These are phyloP conservation scores for Phytophthora brassicae DNA, from an alignment of 352 stramenopile genomes.

Conservation along the genomic window DNA sequence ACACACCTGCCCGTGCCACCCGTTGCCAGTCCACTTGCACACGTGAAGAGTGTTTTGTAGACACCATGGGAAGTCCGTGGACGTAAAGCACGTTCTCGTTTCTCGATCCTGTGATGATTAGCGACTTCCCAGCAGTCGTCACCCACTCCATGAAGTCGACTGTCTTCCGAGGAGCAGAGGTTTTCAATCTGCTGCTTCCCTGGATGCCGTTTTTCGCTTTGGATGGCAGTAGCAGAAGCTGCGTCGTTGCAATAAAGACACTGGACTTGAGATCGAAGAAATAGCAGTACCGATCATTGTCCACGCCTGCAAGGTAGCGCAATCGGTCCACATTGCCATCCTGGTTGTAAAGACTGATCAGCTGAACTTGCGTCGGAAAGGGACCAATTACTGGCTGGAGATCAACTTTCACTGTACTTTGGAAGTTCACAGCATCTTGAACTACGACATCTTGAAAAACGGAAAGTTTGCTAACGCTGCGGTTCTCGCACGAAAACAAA, in stretches of 20 bases:
- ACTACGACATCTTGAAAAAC: constrained; percentile 2
- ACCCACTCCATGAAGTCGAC: constrained; percentile 34
- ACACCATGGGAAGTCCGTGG: constrained; percentile 46
- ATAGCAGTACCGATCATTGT: constrained; percentile 44
- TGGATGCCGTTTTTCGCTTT: constrained; percentile 15
- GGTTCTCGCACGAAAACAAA: constrained; percentile 22
- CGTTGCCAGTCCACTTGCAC: constrained; percentile 45
- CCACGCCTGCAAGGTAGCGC: constrained; percentile 38
- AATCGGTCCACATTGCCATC: constrained; percentile 5
- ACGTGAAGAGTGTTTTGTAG: constrained; percentile 24
- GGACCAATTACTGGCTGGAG: constrained; percentile 19
- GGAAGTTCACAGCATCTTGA: neutral
- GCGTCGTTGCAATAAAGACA: constrained; percentile 37
- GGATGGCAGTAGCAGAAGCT: constrained; percentile 27
- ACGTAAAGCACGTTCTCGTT: constrained; percentile 33
- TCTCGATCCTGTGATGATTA: constrained; percentile 35
- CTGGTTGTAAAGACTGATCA: constrained; percentile 23
- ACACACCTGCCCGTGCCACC: constrained; percentile 40
- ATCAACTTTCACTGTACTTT: neutral
- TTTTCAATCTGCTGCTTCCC: neutral
- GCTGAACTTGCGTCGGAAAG: constrained; percentile 31
- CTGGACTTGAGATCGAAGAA: constrained; percentile 38
- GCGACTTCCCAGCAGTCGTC: constrained; percentile 24
- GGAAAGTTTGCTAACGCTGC: constrained; percentile 11
- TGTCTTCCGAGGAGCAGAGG: neutral